Conservation (phyloP, 2,329 filamentous ascomycete species). For the Thelonectria discophora region DNA sequence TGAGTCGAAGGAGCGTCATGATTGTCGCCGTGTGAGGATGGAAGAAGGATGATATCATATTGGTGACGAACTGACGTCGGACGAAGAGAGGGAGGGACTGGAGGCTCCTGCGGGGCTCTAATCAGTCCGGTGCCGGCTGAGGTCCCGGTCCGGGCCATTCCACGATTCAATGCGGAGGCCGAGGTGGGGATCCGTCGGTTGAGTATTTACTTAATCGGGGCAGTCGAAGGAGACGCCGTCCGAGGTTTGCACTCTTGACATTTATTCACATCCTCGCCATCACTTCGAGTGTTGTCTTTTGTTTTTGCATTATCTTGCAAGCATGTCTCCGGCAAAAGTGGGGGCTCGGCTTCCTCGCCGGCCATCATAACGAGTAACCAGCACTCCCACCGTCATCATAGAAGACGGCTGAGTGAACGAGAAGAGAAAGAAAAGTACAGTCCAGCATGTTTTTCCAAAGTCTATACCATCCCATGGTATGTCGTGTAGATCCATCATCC, state of each 20-base stretch:
- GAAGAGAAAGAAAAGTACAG: conserved; percentile 18
- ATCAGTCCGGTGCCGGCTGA: conserved; percentile 35
- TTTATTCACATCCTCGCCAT: neutral
- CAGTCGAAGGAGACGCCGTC: neutral
- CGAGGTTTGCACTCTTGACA: neutral
- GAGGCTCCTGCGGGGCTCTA: conserved; percentile 35
- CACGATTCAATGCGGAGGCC: conserved; percentile 4
- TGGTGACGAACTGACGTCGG: conserved; percentile 40
- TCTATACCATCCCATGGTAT: neutral
- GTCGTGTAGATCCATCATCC: conserved; percentile 1
- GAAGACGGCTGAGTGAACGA: neutral
- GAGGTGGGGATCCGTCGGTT: conserved; percentile 7
- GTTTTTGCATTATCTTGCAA: conserved; percentile 1
- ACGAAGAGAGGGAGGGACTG: neutral
- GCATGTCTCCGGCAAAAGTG: neutral
- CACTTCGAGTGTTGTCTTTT: neutral
- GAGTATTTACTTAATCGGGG: neutral
- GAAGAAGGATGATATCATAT: too few species aligned
- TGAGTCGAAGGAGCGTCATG: conserved; percentile 47
- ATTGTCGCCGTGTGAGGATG: conserved; percentile 1
- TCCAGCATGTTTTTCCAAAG: conserved; percentile 11
- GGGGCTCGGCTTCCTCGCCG: conserved; percentile 16
- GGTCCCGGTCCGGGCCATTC: conserved; percentile 17
- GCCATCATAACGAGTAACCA: conserved; percentile 9
- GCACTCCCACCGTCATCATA: conserved; percentile 1